Percentiles rank a stretch among this genome's conserved stretches.
Conservation (phyloP, 2,329 filamentous ascomycete genomes). For the Xylariales sp. region DNA sequence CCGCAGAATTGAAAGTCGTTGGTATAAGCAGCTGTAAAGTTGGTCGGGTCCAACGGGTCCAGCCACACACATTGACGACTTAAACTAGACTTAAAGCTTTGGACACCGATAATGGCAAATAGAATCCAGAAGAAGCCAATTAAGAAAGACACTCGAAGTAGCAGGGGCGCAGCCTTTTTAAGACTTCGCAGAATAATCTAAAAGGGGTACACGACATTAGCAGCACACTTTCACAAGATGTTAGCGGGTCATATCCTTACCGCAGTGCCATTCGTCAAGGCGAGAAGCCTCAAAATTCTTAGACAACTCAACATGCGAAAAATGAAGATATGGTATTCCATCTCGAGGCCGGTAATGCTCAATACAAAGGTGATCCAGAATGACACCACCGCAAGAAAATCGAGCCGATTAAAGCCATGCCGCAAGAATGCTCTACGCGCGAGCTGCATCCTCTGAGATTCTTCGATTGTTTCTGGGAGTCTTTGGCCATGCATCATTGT, state of each 20-base stretch:
- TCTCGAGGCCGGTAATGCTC: constrained; percentile 65
- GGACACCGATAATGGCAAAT: constrained; percentile 94
- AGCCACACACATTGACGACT: constrained; percentile 76
- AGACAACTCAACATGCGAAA: constrained; percentile 97
- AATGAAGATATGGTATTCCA: constrained; percentile 69
- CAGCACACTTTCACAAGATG: no score
- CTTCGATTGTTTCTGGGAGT: constrained; percentile 59
- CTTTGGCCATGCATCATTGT: constrained; percentile 67
- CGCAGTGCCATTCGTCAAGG: constrained; percentile 88
- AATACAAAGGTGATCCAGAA: constrained; percentile 90
- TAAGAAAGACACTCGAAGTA: constrained; percentile 89
- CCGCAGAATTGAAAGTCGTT: constrained; percentile 78
- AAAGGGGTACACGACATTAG: no score
- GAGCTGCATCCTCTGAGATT: constrained; percentile 79
- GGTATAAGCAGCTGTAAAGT: constrained; percentile 51
- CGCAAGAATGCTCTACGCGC: constrained; percentile 88
- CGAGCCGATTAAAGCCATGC: constrained; percentile 92
- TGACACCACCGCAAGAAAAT: constrained; percentile 90
- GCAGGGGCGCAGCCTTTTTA: constrained; percentile 88
- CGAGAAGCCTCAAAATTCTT: constrained; percentile 84
- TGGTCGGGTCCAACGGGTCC: constrained; percentile 56
- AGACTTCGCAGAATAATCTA: constrained; percentile 90
- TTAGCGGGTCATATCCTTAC: no score
- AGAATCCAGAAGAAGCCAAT: constrained; percentile 97
- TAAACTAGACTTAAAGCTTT: constrained; percentile 87